Percentiles rank a stretch among this genome's conserved stretches.
Conservation (phyloP, 2,329 filamentous ascomycete species). For the Pyricularia pennisetigena region DNA sequence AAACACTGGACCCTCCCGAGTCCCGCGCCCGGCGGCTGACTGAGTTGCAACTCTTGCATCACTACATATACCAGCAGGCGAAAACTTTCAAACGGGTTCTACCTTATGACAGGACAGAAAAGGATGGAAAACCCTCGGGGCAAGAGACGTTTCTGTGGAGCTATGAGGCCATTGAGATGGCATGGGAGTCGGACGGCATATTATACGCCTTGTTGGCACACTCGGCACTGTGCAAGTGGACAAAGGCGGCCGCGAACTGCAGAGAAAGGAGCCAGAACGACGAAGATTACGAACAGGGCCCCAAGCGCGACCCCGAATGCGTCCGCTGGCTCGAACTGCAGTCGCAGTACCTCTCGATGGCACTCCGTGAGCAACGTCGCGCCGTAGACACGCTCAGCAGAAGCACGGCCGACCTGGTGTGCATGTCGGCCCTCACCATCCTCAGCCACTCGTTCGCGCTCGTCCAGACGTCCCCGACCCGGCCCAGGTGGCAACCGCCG, state of each 20-base stretch:
- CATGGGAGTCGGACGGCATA: slow-evolving; percentile 21
- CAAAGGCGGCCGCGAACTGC: slow-evolving; percentile 7
- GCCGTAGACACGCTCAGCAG: slow-evolving; percentile 20
- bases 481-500: slow-evolving; percentile 25
- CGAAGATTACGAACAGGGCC: not conserved
- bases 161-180: slow-evolving; percentile 21
- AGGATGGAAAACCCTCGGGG: not conserved
- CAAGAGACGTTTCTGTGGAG: slow-evolving; percentile 17
- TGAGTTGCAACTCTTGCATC: slow-evolving; percentile 25
- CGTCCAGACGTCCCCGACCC: slow-evolving; percentile 24
- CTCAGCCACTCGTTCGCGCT: slow-evolving; percentile 25
- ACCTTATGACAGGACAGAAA: not conserved
- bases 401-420: slow-evolving; percentile 22
- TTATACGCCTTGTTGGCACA: slow-evolving; percentile 24
- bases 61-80: slow-evolving; percentile 20
- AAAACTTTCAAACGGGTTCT: slow-evolving; percentile 14
- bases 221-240: slow-evolving; percentile 26
- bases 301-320: slow-evolving; percentile 6
- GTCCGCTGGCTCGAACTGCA: slow-evolving; percentile 17
- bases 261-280: slow-evolving; percentile 15
- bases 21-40: slow-evolving; percentile 23
- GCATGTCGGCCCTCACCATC: slow-evolving; percentile 23
- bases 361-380: slow-evolving; percentile 23
- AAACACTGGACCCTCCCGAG: slow-evolving; percentile 20
- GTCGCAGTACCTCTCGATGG: slow-evolving; percentile 24